Percentiles rank a stretch among this genome's conserved stretches.
These are phyloP conservation scores for Cordyceps cateniannulata DNA, from an alignment of 2,329 filamentous ascomycete species.

Conservation along the genomic window DNA sequence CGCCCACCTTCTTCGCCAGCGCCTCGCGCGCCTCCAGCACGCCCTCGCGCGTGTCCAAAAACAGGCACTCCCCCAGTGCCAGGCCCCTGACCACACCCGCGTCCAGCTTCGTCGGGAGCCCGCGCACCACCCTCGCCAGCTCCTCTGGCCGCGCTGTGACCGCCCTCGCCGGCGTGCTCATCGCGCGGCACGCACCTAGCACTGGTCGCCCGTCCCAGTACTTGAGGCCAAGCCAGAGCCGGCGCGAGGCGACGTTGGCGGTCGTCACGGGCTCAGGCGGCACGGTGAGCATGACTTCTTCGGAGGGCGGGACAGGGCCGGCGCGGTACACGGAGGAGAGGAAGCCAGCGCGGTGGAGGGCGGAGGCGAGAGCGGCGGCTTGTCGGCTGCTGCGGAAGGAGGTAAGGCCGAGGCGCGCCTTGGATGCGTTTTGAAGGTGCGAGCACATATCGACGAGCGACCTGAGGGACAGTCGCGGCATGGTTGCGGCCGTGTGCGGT, in stretches of 20 bases:
- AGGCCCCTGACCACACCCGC: slow-evolving; percentile 68
- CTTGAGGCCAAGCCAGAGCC: slow-evolving; percentile 85
- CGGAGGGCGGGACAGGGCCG: slow-evolving; percentile 49
- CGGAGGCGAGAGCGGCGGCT: slow-evolving; percentile 68
- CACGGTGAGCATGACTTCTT: slow-evolving; percentile 36
- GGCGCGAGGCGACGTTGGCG: slow-evolving; percentile 64
- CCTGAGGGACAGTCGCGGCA: slow-evolving; percentile 45
- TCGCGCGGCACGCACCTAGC: slow-evolving; percentile 55
- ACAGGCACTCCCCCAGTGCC: slow-evolving; percentile 75
- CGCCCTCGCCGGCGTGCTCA: slow-evolving; percentile 69
- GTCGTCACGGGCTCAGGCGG: slow-evolving; percentile 55
- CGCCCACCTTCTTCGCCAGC: slow-evolving; percentile 73
- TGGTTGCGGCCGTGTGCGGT: background rate
- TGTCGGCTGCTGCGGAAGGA: slow-evolving; percentile 76
- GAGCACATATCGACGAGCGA: slow-evolving; percentile 77
- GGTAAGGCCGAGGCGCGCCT: slow-evolving; percentile 76
- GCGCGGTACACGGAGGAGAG: slow-evolving; percentile 70
- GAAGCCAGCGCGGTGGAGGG: slow-evolving; percentile 77
- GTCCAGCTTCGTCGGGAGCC: slow-evolving; percentile 49
- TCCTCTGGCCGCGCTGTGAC: slow-evolving; percentile 59
- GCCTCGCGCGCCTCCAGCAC: slow-evolving; percentile 79
- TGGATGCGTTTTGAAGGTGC: slow-evolving; percentile 83
- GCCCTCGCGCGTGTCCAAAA: slow-evolving; percentile 69
- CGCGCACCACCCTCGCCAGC: slow-evolving; percentile 60
- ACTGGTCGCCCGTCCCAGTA: slow-evolving; percentile 83